Base-by-base conservation (phyloP, 179 eudicot genomes). In the Spergularia azorica region DNA sequence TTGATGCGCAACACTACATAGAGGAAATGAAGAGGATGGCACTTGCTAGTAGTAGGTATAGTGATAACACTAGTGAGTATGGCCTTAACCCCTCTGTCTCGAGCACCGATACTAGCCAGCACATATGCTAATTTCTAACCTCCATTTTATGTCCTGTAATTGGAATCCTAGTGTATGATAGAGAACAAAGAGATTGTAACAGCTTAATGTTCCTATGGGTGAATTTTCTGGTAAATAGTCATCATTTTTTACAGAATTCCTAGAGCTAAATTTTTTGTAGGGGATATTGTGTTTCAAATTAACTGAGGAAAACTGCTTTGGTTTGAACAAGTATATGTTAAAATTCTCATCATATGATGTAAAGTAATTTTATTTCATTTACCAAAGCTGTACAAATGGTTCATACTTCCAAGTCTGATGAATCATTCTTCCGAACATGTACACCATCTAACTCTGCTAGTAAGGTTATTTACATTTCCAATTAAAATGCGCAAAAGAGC, bases 1-100 rank as follows among this genome's bases (percentile, higher is more conserved):
- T 90, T 6, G 97, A 95, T 77, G 88, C 92, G 0, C 82, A 60
- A 12, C 85, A 87, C 81, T 91, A 91, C 83, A 87, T 90, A 10
- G 92, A 91, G 70, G 89, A 90, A 74, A 80, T 93, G 91, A 89
- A 83, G 77, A 90, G 90, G 77, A 88, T 90, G 92, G 91, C 95
- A 46, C 57, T 91, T 54, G 85, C 79, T 43, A 87, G 84, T 75
- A 90, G 86, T 59, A 89, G 80, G 76, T 89, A 86, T 63, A 90
- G 97, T 77, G 90, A 83, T n/a, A 87, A 87, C 3, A 88, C 97
- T 38, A 95, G 98, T 58, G 98, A 95, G 66, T 93, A 91, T 57
- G 98, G 96, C 50, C 82, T 85, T 56, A 68, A 74, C 21, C 83
- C 78, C 14, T 95, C 97, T 20, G 88, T 86, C 55, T 92, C 97